Conservation (phyloP, 306 rosid species). For the Cicer chorassanicum region DNA sequence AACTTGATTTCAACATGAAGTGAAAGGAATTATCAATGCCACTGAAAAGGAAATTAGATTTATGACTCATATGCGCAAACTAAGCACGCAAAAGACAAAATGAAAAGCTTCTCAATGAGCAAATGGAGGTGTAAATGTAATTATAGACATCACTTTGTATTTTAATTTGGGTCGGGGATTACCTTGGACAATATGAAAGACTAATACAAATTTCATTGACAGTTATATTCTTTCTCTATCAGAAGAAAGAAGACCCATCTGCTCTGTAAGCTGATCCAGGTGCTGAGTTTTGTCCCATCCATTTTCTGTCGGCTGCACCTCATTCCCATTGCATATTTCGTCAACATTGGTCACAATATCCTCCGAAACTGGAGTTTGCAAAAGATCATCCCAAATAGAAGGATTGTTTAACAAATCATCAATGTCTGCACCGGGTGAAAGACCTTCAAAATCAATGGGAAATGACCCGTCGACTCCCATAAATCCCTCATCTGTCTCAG, state of each 20-base stretch:
- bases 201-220: constrained; percentile 54
- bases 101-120: constrained; percentile 41
- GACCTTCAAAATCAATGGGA: constrained; percentile 62
- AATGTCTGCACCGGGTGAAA: constrained; percentile 67
- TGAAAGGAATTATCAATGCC: background rate
- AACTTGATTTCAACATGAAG: constrained; percentile 34
- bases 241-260: constrained; percentile 89
- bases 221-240: constrained; percentile 59
- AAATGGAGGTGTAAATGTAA: constrained; percentile 27
- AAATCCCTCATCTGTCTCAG: constrained; percentile 58
- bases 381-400: constrained; percentile 67
- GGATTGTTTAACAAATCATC: constrained; percentile 68
- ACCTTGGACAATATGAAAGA: constrained; percentile 44
- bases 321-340: constrained; percentile 54
- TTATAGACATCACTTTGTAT: constrained; percentile 34
- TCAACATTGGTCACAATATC: constrained; percentile 57
- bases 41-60: constrained; percentile 9
- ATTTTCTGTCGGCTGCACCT: constrained; percentile 62
- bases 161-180: constrained; percentile 41
- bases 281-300: constrained; percentile 69
- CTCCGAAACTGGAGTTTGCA: constrained; percentile 59
- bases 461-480: constrained; percentile 60
- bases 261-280: constrained; percentile 80
- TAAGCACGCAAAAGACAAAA: constrained; percentile 32
- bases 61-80: constrained; percentile 44